A percentile compares a stretch with the other conserved stretches of the same genome.
phyloP scores from a whole-genome alignment of 2,329 filamentous ascomycete genomes.

The Talaromyces sp. region DNA sequence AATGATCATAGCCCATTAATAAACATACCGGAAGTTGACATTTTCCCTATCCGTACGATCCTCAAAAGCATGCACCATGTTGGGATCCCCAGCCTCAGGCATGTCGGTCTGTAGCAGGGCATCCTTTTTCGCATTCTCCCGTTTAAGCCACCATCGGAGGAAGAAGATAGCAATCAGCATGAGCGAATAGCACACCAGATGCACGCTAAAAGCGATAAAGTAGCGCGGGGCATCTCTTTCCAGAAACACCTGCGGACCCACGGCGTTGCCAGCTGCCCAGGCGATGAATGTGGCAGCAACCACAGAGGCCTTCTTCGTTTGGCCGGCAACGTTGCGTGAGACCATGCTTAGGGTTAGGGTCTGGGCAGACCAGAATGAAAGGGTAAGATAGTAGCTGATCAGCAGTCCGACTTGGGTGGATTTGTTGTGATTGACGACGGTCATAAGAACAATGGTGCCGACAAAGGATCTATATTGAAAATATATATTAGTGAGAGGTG shows the following conservation, averaged over 20 bases:
- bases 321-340: slow-evolving; percentile 64
- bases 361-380: slow-evolving; percentile 72
- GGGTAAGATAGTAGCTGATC: slow-evolving; percentile 68
- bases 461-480: slow-evolving; percentile 52
- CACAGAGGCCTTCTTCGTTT: slow-evolving; percentile 66
- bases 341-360: slow-evolving; percentile 63
- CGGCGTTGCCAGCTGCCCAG: slow-evolving; percentile 64
- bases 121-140: slow-evolving; percentile 57
- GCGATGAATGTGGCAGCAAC: slow-evolving; percentile 66
- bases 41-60: slow-evolving; percentile 61
- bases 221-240: slow-evolving; percentile 58
- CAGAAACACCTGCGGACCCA: slow-evolving; percentile 62
- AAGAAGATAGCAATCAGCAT: slow-evolving; percentile 54
- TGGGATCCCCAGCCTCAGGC: slow-evolving; percentile 34
- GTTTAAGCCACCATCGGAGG: slow-evolving; percentile 54
- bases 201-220: slow-evolving; percentile 63
- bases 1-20: slow-evolving; percentile 21
- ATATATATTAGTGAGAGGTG: not conserved
- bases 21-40: slow-evolving; percentile 54
- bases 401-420: slow-evolving; percentile 61
- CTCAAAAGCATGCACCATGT: slow-evolving; percentile 53
- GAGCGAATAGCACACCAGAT: slow-evolving; percentile 62
- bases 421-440: slow-evolving; percentile 53
- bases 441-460: slow-evolving; percentile 68
- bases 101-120: slow-evolving; percentile 39